Evolutionary conservation across 768 basidiomycete species (phyloP), one percentile per base, ranked within the genome.

Genomic region (Tulasnella sp.): DNA sequence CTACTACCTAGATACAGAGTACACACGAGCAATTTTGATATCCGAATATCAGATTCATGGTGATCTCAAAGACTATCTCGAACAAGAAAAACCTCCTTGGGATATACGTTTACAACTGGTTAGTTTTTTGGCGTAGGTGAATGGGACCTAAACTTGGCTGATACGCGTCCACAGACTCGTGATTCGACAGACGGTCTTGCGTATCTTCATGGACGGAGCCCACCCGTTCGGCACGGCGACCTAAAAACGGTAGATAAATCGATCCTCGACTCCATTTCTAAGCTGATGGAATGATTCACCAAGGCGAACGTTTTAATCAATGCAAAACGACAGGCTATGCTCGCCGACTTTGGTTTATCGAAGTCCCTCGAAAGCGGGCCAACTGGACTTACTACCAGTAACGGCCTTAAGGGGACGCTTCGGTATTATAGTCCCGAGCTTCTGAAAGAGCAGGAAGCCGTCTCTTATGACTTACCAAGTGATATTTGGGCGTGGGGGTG

Each of bases 401-500:
- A 24, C 1, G 31, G 24, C 31, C 20, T 37, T 18, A 73, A 44
- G 31, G 72, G n/a, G 5, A 73, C 72, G 18, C 72, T 44, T 37
- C 34, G 72, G 7, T 73, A 73, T n/a, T 20, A n/a, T 20, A 73
- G 72, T 14, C 72, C 72, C 20, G 72, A 73, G 31, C 42, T 73
- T 18, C 2, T 37, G 24, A 11, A 20, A 8, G 42, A 37, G 2
- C 20, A n/a, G 24, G 42, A 73, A 6, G 42, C 22, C 0, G 6
- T n/a, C 69, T 16, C 16, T 34, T n/a, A 12, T 37, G 20, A 9
- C 2, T 73, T 73, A 28, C 72, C 16, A 14, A 73, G 72, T n/a
- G 72, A 73, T 73, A 73, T 73, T 6, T 73, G 72, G 72, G 72
- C 72, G 7, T 73, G 28, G 72, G 72, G 22, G 31, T 73, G 72